A percentile compares a stretch with the other conserved stretches of the same genome.
Conservation (phyloP, 805 yeast species). For the Metschnikowia aberdeeniae region DNA sequence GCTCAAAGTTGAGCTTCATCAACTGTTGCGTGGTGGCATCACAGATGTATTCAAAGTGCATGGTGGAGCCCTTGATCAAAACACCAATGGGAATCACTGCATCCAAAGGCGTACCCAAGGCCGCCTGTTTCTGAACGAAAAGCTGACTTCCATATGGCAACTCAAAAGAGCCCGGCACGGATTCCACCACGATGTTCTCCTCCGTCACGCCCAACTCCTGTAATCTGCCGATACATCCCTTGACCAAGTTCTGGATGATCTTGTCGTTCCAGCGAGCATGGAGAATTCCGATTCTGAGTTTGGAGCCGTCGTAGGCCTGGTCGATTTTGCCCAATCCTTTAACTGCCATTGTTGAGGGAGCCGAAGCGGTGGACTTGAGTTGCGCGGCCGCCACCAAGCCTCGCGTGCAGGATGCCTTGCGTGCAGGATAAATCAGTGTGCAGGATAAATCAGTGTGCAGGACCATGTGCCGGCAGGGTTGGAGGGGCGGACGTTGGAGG, state of each 20-base stretch:
- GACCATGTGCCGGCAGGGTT: no score
- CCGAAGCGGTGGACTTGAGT: not conserved
- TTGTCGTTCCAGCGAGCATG: conserved; percentile 93
- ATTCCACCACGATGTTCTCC: conserved; percentile 72
- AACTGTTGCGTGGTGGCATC: conserved; percentile 82
- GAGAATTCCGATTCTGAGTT: conserved; percentile 74
- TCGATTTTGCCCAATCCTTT: conserved; percentile 78
- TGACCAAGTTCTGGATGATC: conserved; percentile 73
- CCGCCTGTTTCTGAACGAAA: conserved; percentile 43
- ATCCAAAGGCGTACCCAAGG: conserved; percentile 53
- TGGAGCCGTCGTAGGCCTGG: conserved; percentile 61
- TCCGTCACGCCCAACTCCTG: conserved; percentile 63
- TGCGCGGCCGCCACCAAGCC: no score
- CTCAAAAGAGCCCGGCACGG: conserved; percentile 95
- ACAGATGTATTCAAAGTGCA: conserved; percentile 97
- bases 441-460: not conserved
- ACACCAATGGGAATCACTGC: conserved; percentile 93
- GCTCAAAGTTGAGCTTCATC: conserved; percentile 72
- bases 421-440: no score
- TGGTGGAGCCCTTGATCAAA: conserved; percentile 91
- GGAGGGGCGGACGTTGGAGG: no score
- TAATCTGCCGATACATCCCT: conserved; percentile 67
- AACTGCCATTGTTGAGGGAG: conserved; percentile 54
- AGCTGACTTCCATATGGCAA: conserved; percentile 76
- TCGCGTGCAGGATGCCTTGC: no score